Evolutionary conservation across 1,284 basidiomycete species (phyloP).

Genomic region (Cerrena zonata): DNA sequence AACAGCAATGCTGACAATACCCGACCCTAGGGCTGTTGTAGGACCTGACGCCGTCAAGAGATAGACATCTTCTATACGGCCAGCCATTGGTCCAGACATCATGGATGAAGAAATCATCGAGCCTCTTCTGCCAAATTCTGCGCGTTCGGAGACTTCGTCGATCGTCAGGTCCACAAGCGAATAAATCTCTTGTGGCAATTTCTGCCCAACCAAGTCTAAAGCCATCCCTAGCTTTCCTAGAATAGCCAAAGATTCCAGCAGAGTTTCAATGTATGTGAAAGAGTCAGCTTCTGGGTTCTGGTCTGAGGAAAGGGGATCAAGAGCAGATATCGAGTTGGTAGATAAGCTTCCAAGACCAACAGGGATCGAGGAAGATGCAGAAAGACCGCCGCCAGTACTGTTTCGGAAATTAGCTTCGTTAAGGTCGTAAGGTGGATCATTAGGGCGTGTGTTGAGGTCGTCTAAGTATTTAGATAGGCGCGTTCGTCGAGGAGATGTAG

Average conservation of each 20-base stretch:
- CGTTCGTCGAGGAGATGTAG: conserved; percentile 11
- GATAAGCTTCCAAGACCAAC: conserved; percentile 18
- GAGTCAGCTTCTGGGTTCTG: conserved; percentile 87
- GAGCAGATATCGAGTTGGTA: conserved; percentile 20
- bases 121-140: conserved; percentile 61
- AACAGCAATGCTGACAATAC: conserved; percentile 20
- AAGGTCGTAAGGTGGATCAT: conserved; percentile 73
- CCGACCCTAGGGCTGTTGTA: conserved; percentile 14
- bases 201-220: conserved; percentile 80
- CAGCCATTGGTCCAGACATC: conserved; percentile 5
- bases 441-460: conserved; percentile 68
- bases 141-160: conserved; percentile 86
- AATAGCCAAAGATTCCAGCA: conserved; percentile 87
- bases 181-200: conserved; percentile 82
- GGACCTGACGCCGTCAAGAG: conserved; percentile 34
- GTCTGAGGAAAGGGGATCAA: conserved; percentile 12
- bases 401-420: conserved; percentile 47
- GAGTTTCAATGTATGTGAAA: conserved; percentile 89
- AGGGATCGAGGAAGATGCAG: conserved; percentile 20
- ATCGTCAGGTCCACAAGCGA: conserved; percentile 81
- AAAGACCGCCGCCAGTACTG: conserved; percentile 21
- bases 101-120: conserved; percentile 34
- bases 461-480: conserved; percentile 65
- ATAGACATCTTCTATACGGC: conserved; percentile 34
- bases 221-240: conserved; percentile 84